phyloP scores from a whole-genome alignment of 306 rosid species.

The Vachellia collinsii region DNA sequence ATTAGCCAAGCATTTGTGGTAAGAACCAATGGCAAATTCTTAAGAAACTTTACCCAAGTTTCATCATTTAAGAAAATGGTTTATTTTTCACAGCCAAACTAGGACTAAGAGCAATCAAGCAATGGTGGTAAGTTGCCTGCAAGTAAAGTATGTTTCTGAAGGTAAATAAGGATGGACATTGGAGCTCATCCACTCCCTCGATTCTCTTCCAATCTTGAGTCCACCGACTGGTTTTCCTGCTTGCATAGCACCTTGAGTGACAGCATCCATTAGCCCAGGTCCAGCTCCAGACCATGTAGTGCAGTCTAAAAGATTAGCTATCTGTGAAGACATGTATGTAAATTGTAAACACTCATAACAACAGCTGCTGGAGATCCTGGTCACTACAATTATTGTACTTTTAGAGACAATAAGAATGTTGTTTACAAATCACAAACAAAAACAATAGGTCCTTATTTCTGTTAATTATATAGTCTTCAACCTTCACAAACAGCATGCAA shows the following conservation, averaged over 20 bases:
- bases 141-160: slow-evolving; percentile 74
- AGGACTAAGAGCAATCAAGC: slow-evolving; percentile 14
- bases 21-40: neutral
- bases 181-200: slow-evolving; percentile 84
- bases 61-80: neutral
- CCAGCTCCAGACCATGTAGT: slow-evolving; percentile 95
- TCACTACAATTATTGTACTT: too few relatives aligned
- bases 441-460: neutral
- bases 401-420: neutral
- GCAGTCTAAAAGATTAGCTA: slow-evolving; percentile 80
- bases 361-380: too few relatives aligned
- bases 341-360: too few relatives aligned
- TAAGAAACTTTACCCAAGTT: neutral
- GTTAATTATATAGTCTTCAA: neutral
- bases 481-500: neutral
- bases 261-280: slow-evolving; percentile 97
- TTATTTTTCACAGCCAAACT: neutral
- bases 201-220: slow-evolving; percentile 85
- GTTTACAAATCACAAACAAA: neutral
- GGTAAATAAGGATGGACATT: slow-evolving; percentile 79
- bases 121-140: slow-evolving; percentile 59
- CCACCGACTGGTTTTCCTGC: slow-evolving; percentile 87
- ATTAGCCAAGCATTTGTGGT: neutral
- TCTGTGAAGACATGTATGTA: slow-evolving; percentile 49
- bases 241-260: slow-evolving; percentile 75